Evolutionary conservation across 2,329 filamentous ascomycete genomes (phyloP).

Genomic region (Nannizzia gypsea): DNA sequence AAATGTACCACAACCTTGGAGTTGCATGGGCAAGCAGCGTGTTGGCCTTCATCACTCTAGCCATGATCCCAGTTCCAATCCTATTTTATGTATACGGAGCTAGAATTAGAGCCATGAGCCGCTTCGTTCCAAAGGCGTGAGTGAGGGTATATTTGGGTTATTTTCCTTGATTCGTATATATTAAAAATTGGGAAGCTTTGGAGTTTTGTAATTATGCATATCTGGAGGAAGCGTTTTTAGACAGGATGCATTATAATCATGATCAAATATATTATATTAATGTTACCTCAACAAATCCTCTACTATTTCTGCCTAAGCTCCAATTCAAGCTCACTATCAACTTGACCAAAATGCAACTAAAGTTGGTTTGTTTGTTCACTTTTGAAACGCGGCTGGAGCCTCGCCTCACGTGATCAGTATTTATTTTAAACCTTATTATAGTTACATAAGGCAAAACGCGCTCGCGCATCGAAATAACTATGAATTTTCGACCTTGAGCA

Average conservation of each 20-base stretch:
- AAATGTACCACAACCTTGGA: constrained; percentile 30
- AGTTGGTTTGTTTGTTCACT: no score
- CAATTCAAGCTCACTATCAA: no score
- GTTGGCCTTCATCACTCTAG: constrained; percentile 28
- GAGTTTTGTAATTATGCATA: not conserved
- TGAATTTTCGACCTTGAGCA: not conserved
- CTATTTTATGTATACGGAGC: constrained; percentile 29
- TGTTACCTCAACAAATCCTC: not conserved
- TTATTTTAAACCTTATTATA: no score
- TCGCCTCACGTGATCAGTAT: not conserved
- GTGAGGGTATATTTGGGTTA: not conserved
- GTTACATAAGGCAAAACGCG: not conserved
- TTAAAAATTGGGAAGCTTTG: not conserved
- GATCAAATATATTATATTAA: not conserved
- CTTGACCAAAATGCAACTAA: no score
- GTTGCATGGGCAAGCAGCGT: constrained; percentile 32
- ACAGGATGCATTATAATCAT: not conserved
- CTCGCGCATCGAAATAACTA: constrained; percentile 1
- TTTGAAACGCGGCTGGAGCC: not conserved
- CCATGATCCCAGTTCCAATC: constrained; percentile 38
- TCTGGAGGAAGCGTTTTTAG: not conserved
- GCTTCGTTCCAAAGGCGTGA: constrained; percentile 24
- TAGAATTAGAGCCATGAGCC: constrained; percentile 25
- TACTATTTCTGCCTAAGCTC: not conserved
- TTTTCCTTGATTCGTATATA: not conserved